Base-by-base conservation (phyloP, 2,329 filamentous ascomycete genomes). In the Calonectria multiphialidica region DNA sequence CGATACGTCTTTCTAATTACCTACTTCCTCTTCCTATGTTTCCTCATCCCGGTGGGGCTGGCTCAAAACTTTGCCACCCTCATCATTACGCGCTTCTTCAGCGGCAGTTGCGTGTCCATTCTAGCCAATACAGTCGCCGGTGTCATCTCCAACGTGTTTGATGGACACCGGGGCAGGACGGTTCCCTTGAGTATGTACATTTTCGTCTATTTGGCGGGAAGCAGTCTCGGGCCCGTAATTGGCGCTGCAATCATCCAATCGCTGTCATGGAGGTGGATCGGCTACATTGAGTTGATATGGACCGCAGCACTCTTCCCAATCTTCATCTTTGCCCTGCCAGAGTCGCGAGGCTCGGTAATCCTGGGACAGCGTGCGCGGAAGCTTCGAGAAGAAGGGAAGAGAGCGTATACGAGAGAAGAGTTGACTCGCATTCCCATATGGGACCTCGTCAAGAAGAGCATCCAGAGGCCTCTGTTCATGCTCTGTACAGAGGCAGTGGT, bases 201-300 rank as follows among this genome's bases (percentile, higher is more conserved):
- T 18, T 75, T 71, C 44, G 40, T 75, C 0, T 75, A 75, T 35
- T 15, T 75, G 2, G 70, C 64, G 2, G 55, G 73, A 1, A 74
- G 73, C 12, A 75, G 74, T 2, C 53, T 75, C 0, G 74, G 74
- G 0, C 73, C 74, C 0, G 74, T 75, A 0, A 62, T 75, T 7
- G 74, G 74, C 1, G 73, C 74, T 0, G 64, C 73, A 0, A 75
- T 75, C 2, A 68, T 75, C 5, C 73, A 75, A 2, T 68, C n/a
- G 1, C 0, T 75, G 0, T 45, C 71, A 1, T 75, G 74, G 74
- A 9, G 73, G 1, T 75, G 74, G 74, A 75, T 75, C 0, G 74
- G 73, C 0, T 72, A 75, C 4, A 75, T 75, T 12, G 73, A 75
- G 10, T 68, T 75, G 7, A 75, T 75, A 3, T 75, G 73, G 74